These are phyloP conservation scores for Hemisphaericaspora lyxosophila DNA, from an alignment of 1,139 yeast genomes.

Conservation along the genomic window DNA sequence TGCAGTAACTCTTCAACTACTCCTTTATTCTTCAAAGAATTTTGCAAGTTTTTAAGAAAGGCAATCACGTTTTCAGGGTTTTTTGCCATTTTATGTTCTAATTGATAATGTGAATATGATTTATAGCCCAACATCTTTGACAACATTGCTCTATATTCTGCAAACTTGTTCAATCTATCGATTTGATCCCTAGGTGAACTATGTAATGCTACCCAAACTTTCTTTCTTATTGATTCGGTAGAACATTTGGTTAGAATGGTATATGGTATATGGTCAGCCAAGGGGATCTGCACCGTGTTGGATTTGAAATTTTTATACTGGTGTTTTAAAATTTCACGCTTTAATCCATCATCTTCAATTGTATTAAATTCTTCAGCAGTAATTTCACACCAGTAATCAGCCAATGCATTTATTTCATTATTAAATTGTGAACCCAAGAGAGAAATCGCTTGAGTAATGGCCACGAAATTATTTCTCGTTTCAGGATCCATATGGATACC, in stretches of 20 bases:
- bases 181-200: conserved; percentile 60
- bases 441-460: conserved; percentile 78
- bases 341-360: conserved; percentile 24
- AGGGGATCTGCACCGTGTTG: conserved; percentile 46
- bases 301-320: conserved; percentile 21
- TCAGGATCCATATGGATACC: conserved; percentile 81
- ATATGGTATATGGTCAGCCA: conserved; percentile 68
- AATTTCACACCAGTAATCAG: conserved; percentile 39
- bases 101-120: conserved; percentile 77
- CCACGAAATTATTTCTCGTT: conserved; percentile 69
- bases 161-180: conserved; percentile 52
- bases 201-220: conserved; percentile 76
- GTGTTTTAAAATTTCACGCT: conserved; percentile 26
- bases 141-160: conserved; percentile 66
- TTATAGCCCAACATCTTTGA: conserved; percentile 73
- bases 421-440: conserved; percentile 77
- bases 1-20: conserved; percentile 60
- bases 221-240: conserved; percentile 57
- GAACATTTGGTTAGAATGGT: conserved; percentile 61
- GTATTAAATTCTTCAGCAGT: conserved; percentile 31
- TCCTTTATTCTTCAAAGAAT: conserved; percentile 41
- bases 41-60: conserved; percentile 62
- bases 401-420: conserved; percentile 52
- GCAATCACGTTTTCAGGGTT: conserved; percentile 71
- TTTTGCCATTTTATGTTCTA: conserved; percentile 89